These are phyloP conservation scores for Tillandsia leiboldiana DNA, from an alignment of 176 grass and related monocot genomes.

Conservation along the genomic window DNA sequence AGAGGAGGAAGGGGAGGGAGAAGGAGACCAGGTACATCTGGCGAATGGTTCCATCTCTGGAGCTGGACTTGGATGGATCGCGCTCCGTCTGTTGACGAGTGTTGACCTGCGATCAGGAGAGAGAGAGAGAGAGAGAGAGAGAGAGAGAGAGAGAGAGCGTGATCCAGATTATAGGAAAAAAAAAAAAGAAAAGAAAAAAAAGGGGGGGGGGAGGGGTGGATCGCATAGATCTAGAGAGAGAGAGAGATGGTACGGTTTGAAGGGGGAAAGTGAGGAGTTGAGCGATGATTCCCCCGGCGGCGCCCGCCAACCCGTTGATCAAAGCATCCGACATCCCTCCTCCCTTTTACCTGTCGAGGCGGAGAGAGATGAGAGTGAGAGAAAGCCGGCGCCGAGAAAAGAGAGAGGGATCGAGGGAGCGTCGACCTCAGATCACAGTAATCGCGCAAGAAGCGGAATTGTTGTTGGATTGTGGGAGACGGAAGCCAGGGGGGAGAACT, in stretches of 20 bases:
- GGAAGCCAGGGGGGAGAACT: background rate
- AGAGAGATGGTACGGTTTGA: conserved; percentile 45
- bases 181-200: background rate
- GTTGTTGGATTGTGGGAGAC: background rate
- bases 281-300: conserved; percentile 81
- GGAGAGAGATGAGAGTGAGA: background rate
- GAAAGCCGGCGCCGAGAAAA: background rate
- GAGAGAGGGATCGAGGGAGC: background rate
- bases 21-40: conserved; percentile 54
- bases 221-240: background rate
- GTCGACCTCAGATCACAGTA: background rate
- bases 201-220: background rate
- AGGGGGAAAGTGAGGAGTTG: conserved; percentile 83
- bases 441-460: background rate
- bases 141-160: background rate
- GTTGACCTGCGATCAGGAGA: conserved; percentile 54
- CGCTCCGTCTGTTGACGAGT: conserved; percentile 91
- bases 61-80: conserved; percentile 52
- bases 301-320: conserved; percentile 86
- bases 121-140: background rate
- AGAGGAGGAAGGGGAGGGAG: conserved; percentile 1
- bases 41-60: conserved; percentile 55
- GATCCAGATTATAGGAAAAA: background rate
- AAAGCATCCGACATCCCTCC: conserved; percentile 62
- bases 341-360: background rate